Evolutionary conservation across 192 early-diverging fungal species (phyloP).

Genomic region (Entrophospora sp.): DNA sequence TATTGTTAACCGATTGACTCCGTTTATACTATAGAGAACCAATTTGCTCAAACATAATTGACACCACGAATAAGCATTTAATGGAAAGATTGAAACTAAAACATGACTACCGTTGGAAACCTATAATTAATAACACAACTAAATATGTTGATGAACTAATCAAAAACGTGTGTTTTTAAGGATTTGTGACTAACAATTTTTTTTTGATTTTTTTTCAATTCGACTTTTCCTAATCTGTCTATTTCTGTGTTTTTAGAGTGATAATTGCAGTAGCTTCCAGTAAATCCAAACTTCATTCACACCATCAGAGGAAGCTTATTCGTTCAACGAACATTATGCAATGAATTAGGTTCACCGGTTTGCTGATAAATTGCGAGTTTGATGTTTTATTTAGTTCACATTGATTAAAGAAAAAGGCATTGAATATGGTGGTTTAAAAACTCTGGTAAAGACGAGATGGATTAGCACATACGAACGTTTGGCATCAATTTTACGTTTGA

Average conservation of each 20-base stretch:
- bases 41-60: constrained; percentile 12
- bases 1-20: not conserved
- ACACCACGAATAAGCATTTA: constrained; percentile 1
- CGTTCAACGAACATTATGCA: constrained; percentile 10
- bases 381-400: not conserved
- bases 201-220: not conserved
- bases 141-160: constrained; percentile 15
- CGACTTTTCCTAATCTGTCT: not conserved
- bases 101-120: not conserved
- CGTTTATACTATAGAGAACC: constrained; percentile 7
- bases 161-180: not conserved
- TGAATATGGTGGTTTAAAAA: too few species aligned
- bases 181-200: not conserved
- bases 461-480: too few species aligned
- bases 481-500: too few species aligned
- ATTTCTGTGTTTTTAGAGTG: not conserved
- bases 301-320: constrained; percentile 1
- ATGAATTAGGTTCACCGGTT: constrained; percentile 9
- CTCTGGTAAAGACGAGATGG: too few species aligned
- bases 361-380: constrained; percentile 11
- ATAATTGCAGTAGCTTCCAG: constrained; percentile 1
- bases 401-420: too few species aligned
- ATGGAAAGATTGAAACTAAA: not conserved
- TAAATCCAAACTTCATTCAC: not conserved
- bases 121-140: not conserved